phyloP scores from a whole-genome alignment of 352 stramenopile species.

The Halophytophthora batemanensis region DNA sequence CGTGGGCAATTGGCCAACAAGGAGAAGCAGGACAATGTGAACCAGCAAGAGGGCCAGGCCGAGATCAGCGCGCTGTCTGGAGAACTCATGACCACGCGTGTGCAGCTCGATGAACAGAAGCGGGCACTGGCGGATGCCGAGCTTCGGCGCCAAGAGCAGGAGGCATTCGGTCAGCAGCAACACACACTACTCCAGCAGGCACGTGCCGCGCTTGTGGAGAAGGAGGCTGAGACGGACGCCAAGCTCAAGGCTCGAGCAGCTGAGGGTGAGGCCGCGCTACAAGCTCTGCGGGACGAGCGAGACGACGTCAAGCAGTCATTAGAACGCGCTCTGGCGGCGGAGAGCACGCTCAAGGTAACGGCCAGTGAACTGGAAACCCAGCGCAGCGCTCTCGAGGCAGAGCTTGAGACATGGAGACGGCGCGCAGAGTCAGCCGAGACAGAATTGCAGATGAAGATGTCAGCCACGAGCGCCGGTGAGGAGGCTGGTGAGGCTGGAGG shows the following conservation, averaged over 20 bases:
- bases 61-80: constrained; percentile 61
- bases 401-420: constrained; percentile 38
- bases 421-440: constrained; percentile 30
- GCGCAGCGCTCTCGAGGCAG: constrained; percentile 28
- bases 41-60: constrained; percentile 56
- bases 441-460: constrained; percentile 12
- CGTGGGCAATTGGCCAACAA: constrained; percentile 60
- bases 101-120: constrained; percentile 73
- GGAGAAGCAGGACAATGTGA: constrained; percentile 44
- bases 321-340: constrained; percentile 30
- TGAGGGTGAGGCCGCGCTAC: constrained; percentile 26
- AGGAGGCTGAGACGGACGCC: constrained; percentile 41
- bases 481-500: constrained; percentile 13
- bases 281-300: constrained; percentile 35
- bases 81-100: constrained; percentile 71
- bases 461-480: neutral
- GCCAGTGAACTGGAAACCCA: constrained; percentile 34
- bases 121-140: constrained; percentile 64
- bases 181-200: constrained; percentile 55
- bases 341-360: constrained; percentile 29
- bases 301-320: constrained; percentile 40
- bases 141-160: constrained; percentile 62
- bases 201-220: constrained; percentile 38
- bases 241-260: constrained; percentile 36
- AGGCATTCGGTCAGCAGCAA: constrained; percentile 47